A percentile compares a stretch with the other conserved stretches of the same genome.
phyloP scores from a whole-genome alignment of 192 early-diverging fungal species.

The Podila minutissima region DNA sequence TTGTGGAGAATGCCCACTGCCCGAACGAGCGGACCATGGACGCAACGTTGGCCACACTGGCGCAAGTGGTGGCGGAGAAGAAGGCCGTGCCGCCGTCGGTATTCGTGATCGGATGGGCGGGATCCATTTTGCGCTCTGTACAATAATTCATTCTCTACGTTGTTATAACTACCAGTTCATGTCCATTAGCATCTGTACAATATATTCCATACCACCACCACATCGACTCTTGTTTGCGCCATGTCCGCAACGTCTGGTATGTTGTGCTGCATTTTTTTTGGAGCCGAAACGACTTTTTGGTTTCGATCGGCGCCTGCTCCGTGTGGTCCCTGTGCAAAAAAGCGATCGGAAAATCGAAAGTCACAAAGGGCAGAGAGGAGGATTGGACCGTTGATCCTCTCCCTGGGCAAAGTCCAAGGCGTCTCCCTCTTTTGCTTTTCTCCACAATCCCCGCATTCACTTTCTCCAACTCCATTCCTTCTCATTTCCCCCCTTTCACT shows the following conservation, averaged over 20 bases:
- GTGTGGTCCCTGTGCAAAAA: background rate
- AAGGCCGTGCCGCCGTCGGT: slow-evolving; percentile 80
- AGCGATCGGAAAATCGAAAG: background rate
- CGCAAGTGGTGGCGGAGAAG: slow-evolving; percentile 66
- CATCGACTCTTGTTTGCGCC: background rate
- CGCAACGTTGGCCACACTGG: slow-evolving; percentile 73
- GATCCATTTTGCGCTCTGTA: slow-evolving; percentile 19
- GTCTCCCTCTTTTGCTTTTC: background rate
- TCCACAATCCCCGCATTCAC: background rate
- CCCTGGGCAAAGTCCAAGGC: background rate
- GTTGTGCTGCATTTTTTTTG: background rate
- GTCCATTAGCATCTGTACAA: background rate
- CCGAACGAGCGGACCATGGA: slow-evolving; percentile 74
- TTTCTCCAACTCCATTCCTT: background rate
- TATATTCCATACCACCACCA: background rate
- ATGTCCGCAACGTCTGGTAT: too few relatives aligned
- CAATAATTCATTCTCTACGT: too few relatives aligned
- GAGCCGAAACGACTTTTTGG: background rate
- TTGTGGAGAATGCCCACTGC: slow-evolving; percentile 88
- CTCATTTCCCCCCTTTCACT: background rate
- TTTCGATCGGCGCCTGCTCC: slow-evolving; percentile 1
- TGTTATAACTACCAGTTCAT: background rate
- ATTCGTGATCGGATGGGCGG: slow-evolving; percentile 80
- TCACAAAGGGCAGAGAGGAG: background rate
- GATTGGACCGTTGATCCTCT: background rate